Conservation (phyloP, 306 rosid species). For the Fragaria nilgerrensis region DNA sequence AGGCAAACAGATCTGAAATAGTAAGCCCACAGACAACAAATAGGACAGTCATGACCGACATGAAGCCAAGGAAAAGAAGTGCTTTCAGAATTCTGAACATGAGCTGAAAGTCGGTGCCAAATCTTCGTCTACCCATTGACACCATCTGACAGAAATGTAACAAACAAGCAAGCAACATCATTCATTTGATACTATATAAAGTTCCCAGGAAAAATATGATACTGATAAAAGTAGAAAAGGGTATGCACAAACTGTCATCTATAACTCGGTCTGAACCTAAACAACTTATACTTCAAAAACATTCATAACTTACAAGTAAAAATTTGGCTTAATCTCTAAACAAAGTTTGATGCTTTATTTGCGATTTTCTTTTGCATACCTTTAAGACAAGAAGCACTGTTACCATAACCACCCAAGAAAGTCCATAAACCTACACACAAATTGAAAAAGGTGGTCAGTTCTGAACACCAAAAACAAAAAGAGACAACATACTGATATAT, state of each 20-base stretch:
- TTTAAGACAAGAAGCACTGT: conserved; percentile 68
- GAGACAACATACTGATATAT: conserved; percentile 16
- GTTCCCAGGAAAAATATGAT: not conserved
- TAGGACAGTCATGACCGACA: conserved; percentile 80
- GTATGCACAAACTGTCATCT: not conserved
- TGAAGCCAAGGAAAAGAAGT: conserved; percentile 84
- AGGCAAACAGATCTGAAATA: conserved; percentile 80
- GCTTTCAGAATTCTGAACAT: conserved; percentile 91
- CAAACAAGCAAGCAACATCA: conserved; percentile 19
- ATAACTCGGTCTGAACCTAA: not conserved
- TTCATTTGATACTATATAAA: not conserved
- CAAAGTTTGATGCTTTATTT: not conserved
- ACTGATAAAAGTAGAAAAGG: not conserved
- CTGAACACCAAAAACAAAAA: conserved; percentile 16
- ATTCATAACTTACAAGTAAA: not conserved
- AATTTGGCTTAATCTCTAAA: not conserved
- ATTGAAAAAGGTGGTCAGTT: conserved; percentile 28
- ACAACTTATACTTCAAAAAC: not conserved
- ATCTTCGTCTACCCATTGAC: conserved; percentile 88
- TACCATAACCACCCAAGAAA: conserved; percentile 80
- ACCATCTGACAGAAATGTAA: conserved; percentile 58
- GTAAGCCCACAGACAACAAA: conserved; percentile 85
- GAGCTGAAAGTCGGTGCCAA: conserved; percentile 86
- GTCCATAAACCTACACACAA: conserved; percentile 60
- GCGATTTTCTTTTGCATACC: conserved; percentile 43